Conservation (phyloP, 371 early-diverging fungal genomes). For the Apophysomyces trapeziformis region DNA sequence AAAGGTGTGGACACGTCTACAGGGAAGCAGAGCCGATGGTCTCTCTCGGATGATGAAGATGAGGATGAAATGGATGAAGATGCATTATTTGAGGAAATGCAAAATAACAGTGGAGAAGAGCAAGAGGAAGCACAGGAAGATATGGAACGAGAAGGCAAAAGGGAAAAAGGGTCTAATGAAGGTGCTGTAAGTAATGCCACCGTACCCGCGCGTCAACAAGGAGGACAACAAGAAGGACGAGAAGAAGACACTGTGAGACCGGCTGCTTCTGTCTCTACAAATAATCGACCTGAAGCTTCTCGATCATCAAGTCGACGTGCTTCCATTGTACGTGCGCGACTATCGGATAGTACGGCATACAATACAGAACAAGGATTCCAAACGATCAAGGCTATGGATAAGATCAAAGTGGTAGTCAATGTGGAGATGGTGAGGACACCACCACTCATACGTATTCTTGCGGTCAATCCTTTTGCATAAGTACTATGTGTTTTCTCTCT, state of each 20-base stretch:
- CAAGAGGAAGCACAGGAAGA: constrained; percentile 16
- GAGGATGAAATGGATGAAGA: constrained; percentile 43
- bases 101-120: constrained; percentile 11
- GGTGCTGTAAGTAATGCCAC: not conserved
- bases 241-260: not conserved
- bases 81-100: constrained; percentile 35
- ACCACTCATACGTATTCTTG: constrained; percentile 67
- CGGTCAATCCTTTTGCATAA: constrained; percentile 62
- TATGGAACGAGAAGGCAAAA: not conserved
- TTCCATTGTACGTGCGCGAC: constrained; percentile 39
- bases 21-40: constrained; percentile 37
- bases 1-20: constrained; percentile 48
- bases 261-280: not conserved
- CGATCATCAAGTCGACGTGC: constrained; percentile 26
- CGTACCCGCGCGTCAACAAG: no score
- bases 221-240: not conserved
- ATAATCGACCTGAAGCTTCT: constrained; percentile 3
- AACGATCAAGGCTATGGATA: constrained; percentile 66
- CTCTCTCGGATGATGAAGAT: constrained; percentile 30
- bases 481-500: not conserved
- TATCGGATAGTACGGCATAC: constrained; percentile 44
- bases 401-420: constrained; percentile 63
- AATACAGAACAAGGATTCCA: constrained; percentile 55
- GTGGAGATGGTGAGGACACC: constrained; percentile 71
- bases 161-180: not conserved